These are phyloP conservation scores for Tuber brumale DNA, from an alignment of 495 filamentous ascomycete species.

Conservation along the genomic window DNA sequence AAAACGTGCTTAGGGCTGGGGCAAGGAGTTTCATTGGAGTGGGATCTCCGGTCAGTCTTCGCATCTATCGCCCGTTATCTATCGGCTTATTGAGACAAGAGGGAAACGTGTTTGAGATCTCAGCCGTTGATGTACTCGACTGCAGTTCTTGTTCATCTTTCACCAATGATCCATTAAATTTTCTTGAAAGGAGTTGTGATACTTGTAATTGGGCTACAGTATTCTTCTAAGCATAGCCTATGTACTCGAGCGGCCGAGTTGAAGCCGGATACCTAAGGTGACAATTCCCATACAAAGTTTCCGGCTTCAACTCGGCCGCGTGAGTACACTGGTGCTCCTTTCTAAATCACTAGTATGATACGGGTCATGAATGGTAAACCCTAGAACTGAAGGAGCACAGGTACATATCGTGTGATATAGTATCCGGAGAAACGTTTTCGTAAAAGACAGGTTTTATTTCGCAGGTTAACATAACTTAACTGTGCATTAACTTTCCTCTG, in stretches of 20 bases:
- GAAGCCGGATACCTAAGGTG: too few species aligned
- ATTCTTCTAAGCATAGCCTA: background rate
- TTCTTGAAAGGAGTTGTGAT: background rate
- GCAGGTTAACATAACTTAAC: too few species aligned
- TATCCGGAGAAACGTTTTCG: too few species aligned
- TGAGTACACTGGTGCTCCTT: too few species aligned
- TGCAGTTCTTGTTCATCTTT: background rate
- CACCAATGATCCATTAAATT: background rate
- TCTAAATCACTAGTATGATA: too few species aligned
- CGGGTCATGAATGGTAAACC: too few species aligned
- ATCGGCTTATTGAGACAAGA: background rate
- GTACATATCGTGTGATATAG: too few species aligned
- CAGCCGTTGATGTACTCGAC: background rate
- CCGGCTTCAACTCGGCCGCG: too few species aligned
- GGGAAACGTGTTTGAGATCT: background rate
- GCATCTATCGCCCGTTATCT: background rate
- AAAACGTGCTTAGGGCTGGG: background rate
- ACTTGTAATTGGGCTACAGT: background rate
- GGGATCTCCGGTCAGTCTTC: background rate
- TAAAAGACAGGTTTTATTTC: too few species aligned
- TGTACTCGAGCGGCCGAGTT: too few species aligned
- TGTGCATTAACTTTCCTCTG: too few species aligned
- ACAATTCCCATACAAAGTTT: too few species aligned
- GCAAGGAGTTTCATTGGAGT: background rate
- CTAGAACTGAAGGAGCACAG: background rate